Conservation (phyloP, 345 rosid genomes). For the Camelina hispida region DNA sequence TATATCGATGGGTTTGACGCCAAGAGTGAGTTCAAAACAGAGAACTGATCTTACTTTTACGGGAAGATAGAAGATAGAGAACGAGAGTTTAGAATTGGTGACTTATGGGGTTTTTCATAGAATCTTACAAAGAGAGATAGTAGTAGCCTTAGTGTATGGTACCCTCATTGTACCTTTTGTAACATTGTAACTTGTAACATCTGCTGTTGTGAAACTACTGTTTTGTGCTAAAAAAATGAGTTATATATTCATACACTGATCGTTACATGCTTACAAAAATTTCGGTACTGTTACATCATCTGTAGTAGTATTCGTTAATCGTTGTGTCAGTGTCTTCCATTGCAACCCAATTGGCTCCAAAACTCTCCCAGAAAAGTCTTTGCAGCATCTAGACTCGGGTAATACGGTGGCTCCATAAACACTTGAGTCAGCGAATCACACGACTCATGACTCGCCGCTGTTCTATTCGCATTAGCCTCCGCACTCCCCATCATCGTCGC, state of each 20-base stretch:
- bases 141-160: conserved; percentile 18
- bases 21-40: background rate
- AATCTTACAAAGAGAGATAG: conserved; percentile 13
- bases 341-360: conserved; percentile 48
- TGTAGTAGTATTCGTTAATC: background rate
- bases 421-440: conserved; percentile 71
- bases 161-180: conserved; percentile 26
- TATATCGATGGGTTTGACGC: background rate
- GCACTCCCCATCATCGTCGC: conserved; percentile 87
- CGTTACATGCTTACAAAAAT: conserved; percentile 31
- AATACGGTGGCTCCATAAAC: conserved; percentile 84
- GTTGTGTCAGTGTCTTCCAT: conserved; percentile 33
- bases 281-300: conserved; percentile 23
- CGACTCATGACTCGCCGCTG: conserved; percentile 49
- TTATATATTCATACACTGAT: conserved; percentile 13
- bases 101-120: conserved; percentile 4
- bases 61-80: background rate
- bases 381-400: conserved; percentile 92
- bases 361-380: conserved; percentile 90
- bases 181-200: conserved; percentile 30
- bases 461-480: conserved; percentile 54
- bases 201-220: background rate
- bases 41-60: background rate
- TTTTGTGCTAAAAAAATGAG: conserved; percentile 10
- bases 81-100: background rate